Evolutionary conservation across 805 yeast genomes (phyloP).

Genomic region (Saccharomycopsis fibuligera): DNA sequence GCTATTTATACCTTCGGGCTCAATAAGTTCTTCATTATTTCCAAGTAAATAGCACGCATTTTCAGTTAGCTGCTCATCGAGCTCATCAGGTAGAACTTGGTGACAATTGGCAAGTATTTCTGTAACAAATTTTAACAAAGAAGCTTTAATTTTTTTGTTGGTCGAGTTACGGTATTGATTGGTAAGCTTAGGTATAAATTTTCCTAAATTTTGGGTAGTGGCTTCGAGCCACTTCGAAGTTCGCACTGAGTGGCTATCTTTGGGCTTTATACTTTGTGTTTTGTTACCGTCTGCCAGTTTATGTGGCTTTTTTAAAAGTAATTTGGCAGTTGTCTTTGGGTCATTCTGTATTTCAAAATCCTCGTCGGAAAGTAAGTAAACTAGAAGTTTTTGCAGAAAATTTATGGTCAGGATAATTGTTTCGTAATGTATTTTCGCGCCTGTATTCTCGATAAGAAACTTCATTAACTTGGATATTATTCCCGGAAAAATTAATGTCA

Average conservation of each 20-base stretch:
- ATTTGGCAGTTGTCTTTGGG: neutral
- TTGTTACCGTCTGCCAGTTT: neutral
- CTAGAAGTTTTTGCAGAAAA: neutral
- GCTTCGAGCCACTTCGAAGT: conserved; percentile 2
- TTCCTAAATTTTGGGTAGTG: conserved; percentile 5
- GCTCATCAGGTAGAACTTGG: neutral
- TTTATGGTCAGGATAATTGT: conserved; percentile 2
- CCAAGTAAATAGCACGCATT: neutral
- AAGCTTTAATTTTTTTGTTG: neutral
- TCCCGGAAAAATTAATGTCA: conserved; percentile 15
- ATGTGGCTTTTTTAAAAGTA: too few species aligned
- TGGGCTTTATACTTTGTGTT: too few species aligned
- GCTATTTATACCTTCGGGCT: too few species aligned
- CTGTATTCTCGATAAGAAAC: conserved; percentile 6
- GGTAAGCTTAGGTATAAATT: neutral
- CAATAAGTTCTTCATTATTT: neutral
- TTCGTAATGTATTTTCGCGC: conserved; percentile 1
- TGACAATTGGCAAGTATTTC: conserved; percentile 1
- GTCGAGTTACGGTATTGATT: neutral
- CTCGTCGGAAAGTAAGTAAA: neutral
- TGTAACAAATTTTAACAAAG: conserved; percentile 5
- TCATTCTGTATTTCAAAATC: conserved; percentile 1
- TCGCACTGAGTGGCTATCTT: neutral
- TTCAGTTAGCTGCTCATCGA: neutral
- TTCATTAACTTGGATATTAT: conserved; percentile 16